phyloP scores from a whole-genome alignment of 1,284 basidiomycete genomes.

The Ceratobasidium sp. region DNA sequence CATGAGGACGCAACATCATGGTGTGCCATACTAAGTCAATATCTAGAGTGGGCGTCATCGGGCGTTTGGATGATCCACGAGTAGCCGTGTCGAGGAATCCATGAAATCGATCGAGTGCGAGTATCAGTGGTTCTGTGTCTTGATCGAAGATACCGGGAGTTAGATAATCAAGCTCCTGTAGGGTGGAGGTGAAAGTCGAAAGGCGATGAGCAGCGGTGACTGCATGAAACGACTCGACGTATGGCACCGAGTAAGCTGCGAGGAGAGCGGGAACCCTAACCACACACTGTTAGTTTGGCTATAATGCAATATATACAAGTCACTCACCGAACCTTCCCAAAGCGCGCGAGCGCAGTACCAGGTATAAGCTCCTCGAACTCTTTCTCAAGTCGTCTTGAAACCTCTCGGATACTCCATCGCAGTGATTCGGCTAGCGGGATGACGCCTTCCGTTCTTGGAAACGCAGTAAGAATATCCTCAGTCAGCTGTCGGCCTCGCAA shows the following conservation, averaged over 20 bases:
- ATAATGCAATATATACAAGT: background rate
- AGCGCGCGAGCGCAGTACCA: background rate
- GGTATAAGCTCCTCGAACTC: constrained; percentile 1
- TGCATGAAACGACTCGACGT: background rate
- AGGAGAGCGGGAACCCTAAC: background rate
- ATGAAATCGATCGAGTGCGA: constrained; percentile 22
- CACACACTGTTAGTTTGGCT: background rate
- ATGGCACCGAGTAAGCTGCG: constrained; percentile 8
- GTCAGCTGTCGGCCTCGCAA: background rate
- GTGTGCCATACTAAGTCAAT: constrained; percentile 19
- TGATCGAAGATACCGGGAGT: constrained; percentile 18
- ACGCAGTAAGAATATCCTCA: constrained; percentile 4
- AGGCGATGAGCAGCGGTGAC: background rate
- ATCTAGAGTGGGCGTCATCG: constrained; percentile 11
- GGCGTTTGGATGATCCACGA: constrained; percentile 13
- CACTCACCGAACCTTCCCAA: background rate
- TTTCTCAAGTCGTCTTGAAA: background rate
- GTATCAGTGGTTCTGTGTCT: constrained; percentile 13
- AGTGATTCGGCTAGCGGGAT: background rate
- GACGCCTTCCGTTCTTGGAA: background rate
- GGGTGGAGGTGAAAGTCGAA: background rate
- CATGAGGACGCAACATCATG: constrained; percentile 14
- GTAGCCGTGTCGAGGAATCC: constrained; percentile 24
- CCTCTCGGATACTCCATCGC: constrained; percentile 10
- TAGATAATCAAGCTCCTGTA: constrained; percentile 6